These are phyloP conservation scores for Hymenoscyphus infarciens DNA, from an alignment of 2,329 filamentous ascomycete genomes.

Conservation along the genomic window DNA sequence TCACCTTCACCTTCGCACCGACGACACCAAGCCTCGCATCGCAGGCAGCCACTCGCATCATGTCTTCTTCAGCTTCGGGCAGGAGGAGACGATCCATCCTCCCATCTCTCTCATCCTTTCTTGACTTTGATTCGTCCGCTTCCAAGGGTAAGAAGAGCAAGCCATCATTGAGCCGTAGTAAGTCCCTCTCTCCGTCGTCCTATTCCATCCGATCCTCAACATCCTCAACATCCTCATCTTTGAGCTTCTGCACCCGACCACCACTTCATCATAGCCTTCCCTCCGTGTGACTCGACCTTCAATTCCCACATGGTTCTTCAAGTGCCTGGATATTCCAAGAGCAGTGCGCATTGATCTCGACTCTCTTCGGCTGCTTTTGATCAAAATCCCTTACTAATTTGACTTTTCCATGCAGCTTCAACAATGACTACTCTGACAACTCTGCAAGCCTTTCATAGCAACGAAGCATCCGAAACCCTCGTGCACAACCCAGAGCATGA, in stretches of 20 bases:
- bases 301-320: not conserved
- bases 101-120: conserved; percentile 22
- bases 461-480: not conserved
- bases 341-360: not conserved
- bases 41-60: conserved; percentile 2
- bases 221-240: too few species aligned
- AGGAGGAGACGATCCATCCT: conserved; percentile 25
- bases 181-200: not conserved
- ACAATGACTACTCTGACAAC: conserved; percentile 1
- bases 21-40: not conserved
- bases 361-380: not conserved
- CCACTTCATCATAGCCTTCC: too few species aligned
- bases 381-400: not conserved
- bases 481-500: conserved; percentile 7
- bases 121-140: conserved; percentile 12
- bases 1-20: not conserved
- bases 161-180: conserved; percentile 14
- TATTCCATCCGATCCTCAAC: too few species aligned
- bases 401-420: conserved; percentile 2
- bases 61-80: conserved; percentile 24
- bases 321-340: not conserved
- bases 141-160: conserved; percentile 15
- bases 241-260: not conserved
- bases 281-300: not conserved
- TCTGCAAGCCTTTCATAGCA: conserved; percentile 2